These are phyloP conservation scores for Claviceps fusiformis DNA, from an alignment of 2,329 filamentous ascomycete genomes.

Conservation along the genomic window DNA sequence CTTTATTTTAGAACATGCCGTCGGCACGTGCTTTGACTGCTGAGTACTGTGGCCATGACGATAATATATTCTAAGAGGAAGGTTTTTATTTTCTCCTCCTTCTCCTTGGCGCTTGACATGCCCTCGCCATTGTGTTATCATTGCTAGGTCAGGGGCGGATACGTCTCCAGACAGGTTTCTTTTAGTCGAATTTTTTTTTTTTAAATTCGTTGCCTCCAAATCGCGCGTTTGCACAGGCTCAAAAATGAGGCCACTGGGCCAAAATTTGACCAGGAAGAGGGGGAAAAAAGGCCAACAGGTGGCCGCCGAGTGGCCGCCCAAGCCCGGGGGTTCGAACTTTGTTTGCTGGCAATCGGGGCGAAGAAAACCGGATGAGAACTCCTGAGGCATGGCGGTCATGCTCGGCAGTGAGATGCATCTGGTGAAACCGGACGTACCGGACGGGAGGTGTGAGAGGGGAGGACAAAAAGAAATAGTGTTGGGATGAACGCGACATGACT, in stretches of 20 bases:
- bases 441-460: neutral
- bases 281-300: neutral
- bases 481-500: neutral
- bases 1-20: neutral
- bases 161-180: neutral
- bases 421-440: neutral
- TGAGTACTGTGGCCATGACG: neutral
- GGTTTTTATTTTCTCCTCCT: neutral
- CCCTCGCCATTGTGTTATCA: neutral
- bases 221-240: neutral
- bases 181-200: neutral
- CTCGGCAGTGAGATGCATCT: conserved; percentile 1
- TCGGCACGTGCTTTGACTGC: neutral
- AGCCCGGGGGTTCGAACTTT: neutral
- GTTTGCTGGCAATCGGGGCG: neutral
- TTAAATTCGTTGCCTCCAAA: neutral
- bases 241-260: neutral
- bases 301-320: no score
- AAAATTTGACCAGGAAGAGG: neutral
- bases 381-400: neutral
- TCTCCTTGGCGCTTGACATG: neutral
- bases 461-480: neutral
- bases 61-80: neutral
- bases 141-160: neutral
- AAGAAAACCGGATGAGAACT: neutral